Evolutionary conservation across 2,329 filamentous ascomycete genomes (phyloP).

Genomic region (Furcasterigmium furcatum): DNA sequence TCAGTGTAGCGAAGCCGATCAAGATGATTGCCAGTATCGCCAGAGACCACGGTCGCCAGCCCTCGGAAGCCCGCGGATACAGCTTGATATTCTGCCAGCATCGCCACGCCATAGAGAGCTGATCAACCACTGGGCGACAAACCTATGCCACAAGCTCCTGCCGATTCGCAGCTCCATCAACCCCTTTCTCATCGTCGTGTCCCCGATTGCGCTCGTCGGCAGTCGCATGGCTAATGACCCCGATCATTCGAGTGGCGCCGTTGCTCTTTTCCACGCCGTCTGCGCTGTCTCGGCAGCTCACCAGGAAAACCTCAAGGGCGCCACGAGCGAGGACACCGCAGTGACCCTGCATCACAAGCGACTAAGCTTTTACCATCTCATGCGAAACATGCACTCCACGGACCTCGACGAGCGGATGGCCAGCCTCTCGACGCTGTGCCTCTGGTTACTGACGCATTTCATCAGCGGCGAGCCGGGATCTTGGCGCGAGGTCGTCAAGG

Average conservation of each 20-base stretch:
- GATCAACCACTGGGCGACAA: conserved; percentile 7
- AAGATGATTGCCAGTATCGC: too few species aligned
- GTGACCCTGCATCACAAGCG: conserved; percentile 1
- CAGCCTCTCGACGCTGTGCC: conserved; percentile 2
- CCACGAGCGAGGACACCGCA: not conserved
- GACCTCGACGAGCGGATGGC: conserved; percentile 5
- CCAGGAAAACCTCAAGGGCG: conserved; percentile 1
- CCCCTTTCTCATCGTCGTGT: conserved; percentile 1
- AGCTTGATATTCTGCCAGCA: not conserved
- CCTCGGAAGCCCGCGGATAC: not conserved
- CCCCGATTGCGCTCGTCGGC: conserved; percentile 4
- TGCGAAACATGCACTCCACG: not conserved
- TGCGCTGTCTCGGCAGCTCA: conserved; percentile 6
- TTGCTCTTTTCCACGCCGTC: conserved; percentile 5
- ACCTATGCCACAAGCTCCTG: conserved; percentile 4
- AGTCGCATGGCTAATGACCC: not conserved
- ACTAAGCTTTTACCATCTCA: conserved; percentile 6
- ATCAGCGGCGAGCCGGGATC: conserved; percentile 5
- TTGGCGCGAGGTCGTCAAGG: conserved; percentile 7
- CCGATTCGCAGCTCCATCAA: conserved; percentile 2
- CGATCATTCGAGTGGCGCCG: conserved; percentile 1
- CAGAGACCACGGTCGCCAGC: too few species aligned
- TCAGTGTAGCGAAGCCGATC: too few species aligned
- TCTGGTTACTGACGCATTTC: conserved; percentile 4
- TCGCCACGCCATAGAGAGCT: not conserved